These are phyloP conservation scores for Pichia pseudocactophila DNA, from an alignment of 805 yeast species.

Conservation along the genomic window DNA sequence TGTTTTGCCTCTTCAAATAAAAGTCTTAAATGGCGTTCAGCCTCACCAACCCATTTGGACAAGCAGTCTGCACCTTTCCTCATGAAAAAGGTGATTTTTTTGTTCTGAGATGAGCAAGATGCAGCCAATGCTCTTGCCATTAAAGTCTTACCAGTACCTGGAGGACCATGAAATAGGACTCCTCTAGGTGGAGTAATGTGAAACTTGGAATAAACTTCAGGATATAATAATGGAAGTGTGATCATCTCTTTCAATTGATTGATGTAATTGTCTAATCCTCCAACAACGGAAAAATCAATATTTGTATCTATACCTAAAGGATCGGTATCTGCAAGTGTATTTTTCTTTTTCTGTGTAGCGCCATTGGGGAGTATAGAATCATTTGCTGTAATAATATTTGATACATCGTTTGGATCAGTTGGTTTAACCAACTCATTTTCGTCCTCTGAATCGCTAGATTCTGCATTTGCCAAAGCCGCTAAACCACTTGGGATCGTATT, in stretches of 20 bases:
- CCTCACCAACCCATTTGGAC: conserved; percentile 99
- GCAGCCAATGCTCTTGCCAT: conserved; percentile 98
- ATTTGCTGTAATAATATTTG: conserved; percentile 16
- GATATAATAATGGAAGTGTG: conserved; percentile 82
- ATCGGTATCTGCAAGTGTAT: conserved; percentile 74
- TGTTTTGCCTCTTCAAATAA: conserved; percentile 93
- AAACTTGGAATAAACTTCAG: conserved; percentile 85
- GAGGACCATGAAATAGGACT: conserved; percentile 96
- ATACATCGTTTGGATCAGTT: conserved; percentile 25
- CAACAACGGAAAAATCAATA: conserved; percentile 63
- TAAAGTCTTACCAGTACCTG: conserved; percentile 96
- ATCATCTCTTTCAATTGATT: conserved; percentile 96
- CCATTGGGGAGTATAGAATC: background rate
- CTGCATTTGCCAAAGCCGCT: conserved; percentile 30
- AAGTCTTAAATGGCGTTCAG: conserved; percentile 85
- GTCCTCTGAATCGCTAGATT: conserved; percentile 40
- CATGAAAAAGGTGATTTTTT: conserved; percentile 94
- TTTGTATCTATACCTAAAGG: conserved; percentile 76
- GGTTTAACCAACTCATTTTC: conserved; percentile 34
- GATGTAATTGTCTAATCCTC: conserved; percentile 87
- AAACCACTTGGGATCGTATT: conserved; percentile 42
- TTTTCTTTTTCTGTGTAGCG: conserved; percentile 36
- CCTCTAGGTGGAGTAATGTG: conserved; percentile 95
- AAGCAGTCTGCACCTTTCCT: conserved; percentile 96
- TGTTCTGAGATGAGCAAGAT: conserved; percentile 74